Conservation (phyloP, 2,329 filamentous ascomycete species). For the Claviceps paspali region DNA sequence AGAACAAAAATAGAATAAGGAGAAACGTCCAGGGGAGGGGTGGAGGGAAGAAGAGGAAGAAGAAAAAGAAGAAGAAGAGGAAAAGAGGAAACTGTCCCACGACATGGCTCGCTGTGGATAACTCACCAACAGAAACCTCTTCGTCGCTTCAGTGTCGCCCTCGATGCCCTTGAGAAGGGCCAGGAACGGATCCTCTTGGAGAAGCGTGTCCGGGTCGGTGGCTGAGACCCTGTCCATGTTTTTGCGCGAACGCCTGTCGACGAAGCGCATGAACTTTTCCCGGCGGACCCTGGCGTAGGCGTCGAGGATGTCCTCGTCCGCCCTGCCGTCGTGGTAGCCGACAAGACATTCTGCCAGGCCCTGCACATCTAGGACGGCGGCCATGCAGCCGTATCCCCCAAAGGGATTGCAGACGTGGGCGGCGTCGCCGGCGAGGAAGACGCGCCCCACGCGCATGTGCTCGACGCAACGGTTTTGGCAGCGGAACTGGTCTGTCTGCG, state of each 20-base stretch:
- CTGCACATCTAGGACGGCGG: conserved; percentile 31
- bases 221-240: conserved; percentile 4
- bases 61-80: too few relatives aligned
- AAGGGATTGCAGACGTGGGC: conserved; percentile 39
- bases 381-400: conserved; percentile 34
- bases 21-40: background rate
- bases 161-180: conserved; percentile 5
- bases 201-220: conserved; percentile 1
- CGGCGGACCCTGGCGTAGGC: conserved; percentile 21
- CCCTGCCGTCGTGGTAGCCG: conserved; percentile 22
- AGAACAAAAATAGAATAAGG: background rate
- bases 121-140: conserved; percentile 5
- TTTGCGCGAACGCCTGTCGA: conserved; percentile 6
- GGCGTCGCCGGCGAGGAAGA: conserved; percentile 35
- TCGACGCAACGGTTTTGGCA: conserved; percentile 34
- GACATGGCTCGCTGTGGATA: background rate
- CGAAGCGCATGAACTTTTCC: conserved; percentile 16
- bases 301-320: conserved; percentile 25
- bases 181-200: conserved; percentile 5
- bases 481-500: conserved; percentile 24
- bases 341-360: conserved; percentile 31
- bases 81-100: too few relatives aligned
- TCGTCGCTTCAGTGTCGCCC: conserved; percentile 5
- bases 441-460: conserved; percentile 29
- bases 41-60: background rate